Conservation (phyloP, 768 basidiomycete genomes). For the Xerocomellus intermedius region DNA sequence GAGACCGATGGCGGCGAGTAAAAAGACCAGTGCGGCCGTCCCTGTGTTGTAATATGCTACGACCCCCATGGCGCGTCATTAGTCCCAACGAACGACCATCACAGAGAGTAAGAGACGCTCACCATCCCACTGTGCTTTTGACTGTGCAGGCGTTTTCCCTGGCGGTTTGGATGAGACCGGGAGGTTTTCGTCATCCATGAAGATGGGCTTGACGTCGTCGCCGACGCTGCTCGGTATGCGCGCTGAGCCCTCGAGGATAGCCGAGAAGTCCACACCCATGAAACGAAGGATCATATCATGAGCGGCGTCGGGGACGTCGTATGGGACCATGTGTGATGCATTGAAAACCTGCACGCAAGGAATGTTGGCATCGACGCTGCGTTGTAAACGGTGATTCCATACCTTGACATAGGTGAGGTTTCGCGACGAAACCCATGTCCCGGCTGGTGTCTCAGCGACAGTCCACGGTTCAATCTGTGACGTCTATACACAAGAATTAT, state of each 20-base stretch:
- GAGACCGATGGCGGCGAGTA: conserved; percentile 66
- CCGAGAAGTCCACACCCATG: conserved; percentile 87
- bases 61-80: conserved; percentile 1
- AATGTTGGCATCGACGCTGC: not conserved
- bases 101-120: conserved; percentile 14
- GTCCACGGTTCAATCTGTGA: conserved; percentile 72
- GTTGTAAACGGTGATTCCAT: not conserved
- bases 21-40: conserved; percentile 79
- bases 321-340: conserved; percentile 95
- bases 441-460: conserved; percentile 74
- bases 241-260: conserved; percentile 77
- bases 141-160: conserved; percentile 69
- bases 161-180: conserved; percentile 35
- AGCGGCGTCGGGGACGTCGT: conserved; percentile 80
- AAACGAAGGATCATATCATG: conserved; percentile 99
- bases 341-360: conserved; percentile 64
- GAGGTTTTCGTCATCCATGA: conserved; percentile 45
- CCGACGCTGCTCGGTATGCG: conserved; percentile 81
- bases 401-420: conserved; percentile 95
- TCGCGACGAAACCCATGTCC: conserved; percentile 87
- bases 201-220: conserved; percentile 61
- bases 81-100: not conserved
- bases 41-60: conserved; percentile 94
- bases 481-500: conserved; percentile 37
- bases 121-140: conserved; percentile 93